Percentiles rank a stretch among this genome's conserved stretches.
phyloP scores from a whole-genome alignment of 768 basidiomycete genomes.

The Jaapia argillacea region DNA sequence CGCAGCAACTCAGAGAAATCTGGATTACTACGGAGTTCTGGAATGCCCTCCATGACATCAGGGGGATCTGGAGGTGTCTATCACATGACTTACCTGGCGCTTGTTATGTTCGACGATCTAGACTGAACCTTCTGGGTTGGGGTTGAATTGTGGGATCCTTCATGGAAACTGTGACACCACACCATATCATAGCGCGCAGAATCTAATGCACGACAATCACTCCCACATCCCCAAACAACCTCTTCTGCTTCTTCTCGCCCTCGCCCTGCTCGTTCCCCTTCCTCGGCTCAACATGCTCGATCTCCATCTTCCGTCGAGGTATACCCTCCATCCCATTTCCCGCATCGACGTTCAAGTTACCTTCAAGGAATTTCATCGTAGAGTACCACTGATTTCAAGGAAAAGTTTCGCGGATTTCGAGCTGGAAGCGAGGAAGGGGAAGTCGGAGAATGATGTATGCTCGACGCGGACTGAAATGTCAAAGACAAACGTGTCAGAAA shows the following conservation, averaged over 20 bases:
- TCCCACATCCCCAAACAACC: not conserved
- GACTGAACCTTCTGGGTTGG: too few relatives aligned
- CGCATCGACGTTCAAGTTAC: not conserved
- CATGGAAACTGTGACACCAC: too few relatives aligned
- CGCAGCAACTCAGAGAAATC: too few relatives aligned
- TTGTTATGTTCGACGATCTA: too few relatives aligned
- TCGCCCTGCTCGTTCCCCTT: not conserved
- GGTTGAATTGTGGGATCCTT: too few relatives aligned
- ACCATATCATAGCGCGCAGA: not conserved
- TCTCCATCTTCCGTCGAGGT: not conserved
- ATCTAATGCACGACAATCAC: not conserved
- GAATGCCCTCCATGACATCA: too few relatives aligned
- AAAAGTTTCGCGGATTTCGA: not conserved
- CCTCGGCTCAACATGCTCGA: not conserved
- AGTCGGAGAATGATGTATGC: not conserved
- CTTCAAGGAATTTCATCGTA: not conserved
- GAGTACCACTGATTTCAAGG: not conserved
- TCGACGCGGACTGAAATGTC: not conserved
- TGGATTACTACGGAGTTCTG: too few relatives aligned
- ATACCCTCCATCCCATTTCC: not conserved
- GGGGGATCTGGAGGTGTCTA: too few relatives aligned
- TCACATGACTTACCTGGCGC: too few relatives aligned
- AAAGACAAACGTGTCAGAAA: too few relatives aligned
- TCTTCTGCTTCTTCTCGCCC: not conserved
- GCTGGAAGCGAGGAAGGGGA: not conserved